A percentile compares a stretch with the other conserved stretches of the same genome.
Evolutionary conservation across 169 alveolate genomes (phyloP).

Genomic region (Cryptosporidium tyzzeri): DNA sequence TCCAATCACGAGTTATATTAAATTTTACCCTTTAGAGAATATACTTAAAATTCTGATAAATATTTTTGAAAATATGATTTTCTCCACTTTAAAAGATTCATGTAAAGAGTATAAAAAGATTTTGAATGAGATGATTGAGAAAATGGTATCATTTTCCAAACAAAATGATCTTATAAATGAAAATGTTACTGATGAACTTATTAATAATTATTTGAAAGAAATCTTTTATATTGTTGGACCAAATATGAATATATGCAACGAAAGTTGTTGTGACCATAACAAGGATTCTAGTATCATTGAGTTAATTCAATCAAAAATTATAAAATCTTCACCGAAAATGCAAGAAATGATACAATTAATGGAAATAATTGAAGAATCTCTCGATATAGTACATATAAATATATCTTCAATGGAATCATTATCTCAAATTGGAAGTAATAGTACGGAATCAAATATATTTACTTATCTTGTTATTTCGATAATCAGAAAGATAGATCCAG

Average conservation of each 20-base stretch:
- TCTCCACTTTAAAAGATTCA: background rate
- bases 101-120: slow-evolving; percentile 27
- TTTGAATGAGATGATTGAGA: background rate
- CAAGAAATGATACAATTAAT: slow-evolving; percentile 7
- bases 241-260: background rate
- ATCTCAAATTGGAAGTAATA: background rate
- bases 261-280: background rate
- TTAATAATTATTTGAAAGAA: slow-evolving; percentile 13
- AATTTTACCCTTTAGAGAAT: slow-evolving; percentile 26
- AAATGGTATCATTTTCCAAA: slow-evolving; percentile 5
- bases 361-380: slow-evolving; percentile 2
- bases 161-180: background rate
- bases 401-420: background rate
- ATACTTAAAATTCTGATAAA: background rate
- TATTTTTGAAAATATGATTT: slow-evolving; percentile 52
- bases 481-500: slow-evolving; percentile 35
- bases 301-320: background rate
- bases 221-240: slow-evolving; percentile 15
- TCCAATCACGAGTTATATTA: slow-evolving; percentile 15
- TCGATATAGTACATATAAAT: background rate
- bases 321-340: background rate
- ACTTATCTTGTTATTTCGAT: slow-evolving; percentile 25
- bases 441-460: background rate
- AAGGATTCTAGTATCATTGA: background rate
- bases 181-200: background rate